Percentiles rank a stretch among this genome's conserved stretches.
phyloP scores from a whole-genome alignment of 768 basidiomycete genomes.

The Pleurotus ostreatus region DNA sequence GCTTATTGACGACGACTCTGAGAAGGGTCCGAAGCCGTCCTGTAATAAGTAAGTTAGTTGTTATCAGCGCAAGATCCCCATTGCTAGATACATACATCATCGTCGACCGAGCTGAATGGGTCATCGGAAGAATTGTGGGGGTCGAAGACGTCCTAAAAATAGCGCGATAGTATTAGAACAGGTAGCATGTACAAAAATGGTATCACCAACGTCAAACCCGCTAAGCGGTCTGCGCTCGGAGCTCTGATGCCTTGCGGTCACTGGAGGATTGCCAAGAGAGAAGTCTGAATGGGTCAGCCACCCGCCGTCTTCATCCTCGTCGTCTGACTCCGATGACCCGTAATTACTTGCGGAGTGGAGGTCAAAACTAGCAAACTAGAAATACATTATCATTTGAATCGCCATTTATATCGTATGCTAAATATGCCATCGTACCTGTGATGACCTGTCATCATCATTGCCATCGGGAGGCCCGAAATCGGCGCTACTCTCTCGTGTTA shows the following conservation, averaged over 20 bases:
- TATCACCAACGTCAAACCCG: constrained; percentile 52
- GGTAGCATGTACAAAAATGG: not conserved
- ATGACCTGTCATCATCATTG: constrained; percentile 43
- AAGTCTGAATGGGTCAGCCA: constrained; percentile 83
- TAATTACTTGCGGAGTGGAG: constrained; percentile 61
- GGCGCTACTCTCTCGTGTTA: constrained; percentile 49
- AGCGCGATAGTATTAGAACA: not conserved
- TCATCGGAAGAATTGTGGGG: constrained; percentile 36
- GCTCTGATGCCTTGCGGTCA: constrained; percentile 40
- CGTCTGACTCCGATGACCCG: constrained; percentile 40
- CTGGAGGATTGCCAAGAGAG: constrained; percentile 45
- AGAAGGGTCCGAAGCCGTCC: constrained; percentile 80
- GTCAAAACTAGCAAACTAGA: constrained; percentile 79
- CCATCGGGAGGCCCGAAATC: constrained; percentile 61
- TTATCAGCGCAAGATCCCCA: not conserved
- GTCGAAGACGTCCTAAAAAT: constrained; percentile 43
- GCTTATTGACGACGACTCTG: constrained; percentile 51
- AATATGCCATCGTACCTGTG: constrained; percentile 34
- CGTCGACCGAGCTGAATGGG: constrained; percentile 49
- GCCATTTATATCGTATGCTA: constrained; percentile 4
- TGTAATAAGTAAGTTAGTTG: constrained; percentile 21
- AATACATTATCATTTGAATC: not conserved
- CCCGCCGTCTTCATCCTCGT: constrained; percentile 76
- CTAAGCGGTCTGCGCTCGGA: constrained; percentile 39
- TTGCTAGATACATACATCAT: constrained; percentile 24